Conservation (phyloP, 2,329 filamentous ascomycete genomes). For the Cytospora piceae region DNA sequence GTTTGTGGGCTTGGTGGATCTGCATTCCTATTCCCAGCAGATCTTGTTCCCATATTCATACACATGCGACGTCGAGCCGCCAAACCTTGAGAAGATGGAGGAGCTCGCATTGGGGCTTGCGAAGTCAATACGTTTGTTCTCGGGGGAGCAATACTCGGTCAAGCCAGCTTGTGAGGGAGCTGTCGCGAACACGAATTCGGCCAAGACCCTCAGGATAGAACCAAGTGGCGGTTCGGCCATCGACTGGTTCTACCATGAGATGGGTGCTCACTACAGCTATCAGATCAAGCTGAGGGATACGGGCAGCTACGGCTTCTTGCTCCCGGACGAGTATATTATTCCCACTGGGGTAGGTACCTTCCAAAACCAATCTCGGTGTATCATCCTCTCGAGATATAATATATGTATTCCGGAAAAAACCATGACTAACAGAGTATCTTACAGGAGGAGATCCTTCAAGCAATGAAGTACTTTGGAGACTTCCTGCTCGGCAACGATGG, state of each 20-base stretch:
- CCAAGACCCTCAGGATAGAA: constrained; percentile 58
- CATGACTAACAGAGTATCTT: neutral
- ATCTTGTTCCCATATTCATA: constrained; percentile 92
- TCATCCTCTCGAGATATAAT: neutral
- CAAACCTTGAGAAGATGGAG: constrained; percentile 87
- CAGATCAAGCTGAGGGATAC: constrained; percentile 94
- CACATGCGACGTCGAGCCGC: constrained; percentile 76
- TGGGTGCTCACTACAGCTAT: constrained; percentile 82
- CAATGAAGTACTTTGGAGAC: constrained; percentile 80
- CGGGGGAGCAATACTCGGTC: constrained; percentile 75
- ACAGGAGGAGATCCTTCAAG: constrained; percentile 76
- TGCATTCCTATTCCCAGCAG: constrained; percentile 95
- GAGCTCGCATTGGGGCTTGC: constrained; percentile 87
- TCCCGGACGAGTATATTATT: constrained; percentile 84
- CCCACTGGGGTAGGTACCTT: constrained; percentile 65
- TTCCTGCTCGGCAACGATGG: constrained; percentile 75
- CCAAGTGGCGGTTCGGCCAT: constrained; percentile 82
- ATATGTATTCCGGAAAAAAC: neutral
- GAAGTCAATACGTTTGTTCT: constrained; percentile 83
- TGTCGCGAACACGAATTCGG: constrained; percentile 43
- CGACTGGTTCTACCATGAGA: constrained; percentile 93
- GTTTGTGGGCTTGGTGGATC: constrained; percentile 84
- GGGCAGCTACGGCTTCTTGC: constrained; percentile 89
- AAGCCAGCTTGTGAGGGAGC: constrained; percentile 87
- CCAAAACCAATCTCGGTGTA: neutral